A percentile compares a stretch with the other conserved stretches of the same genome.
These are phyloP conservation scores for Neurospora sp. DNA, from an alignment of 495 filamentous ascomycete genomes.

Conservation along the genomic window DNA sequence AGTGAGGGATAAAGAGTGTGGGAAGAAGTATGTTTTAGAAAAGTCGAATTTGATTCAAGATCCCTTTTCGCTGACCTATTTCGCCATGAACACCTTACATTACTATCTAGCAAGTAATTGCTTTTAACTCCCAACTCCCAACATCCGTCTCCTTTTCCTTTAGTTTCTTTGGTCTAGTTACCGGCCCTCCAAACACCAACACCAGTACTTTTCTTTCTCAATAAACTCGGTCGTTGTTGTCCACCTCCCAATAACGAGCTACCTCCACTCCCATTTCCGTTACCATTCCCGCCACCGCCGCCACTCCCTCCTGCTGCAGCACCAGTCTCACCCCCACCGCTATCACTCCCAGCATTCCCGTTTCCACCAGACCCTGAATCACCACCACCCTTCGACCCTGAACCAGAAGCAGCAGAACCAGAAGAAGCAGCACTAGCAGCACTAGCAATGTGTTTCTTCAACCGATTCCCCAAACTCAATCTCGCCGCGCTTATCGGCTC, in stretches of 20 bases:
- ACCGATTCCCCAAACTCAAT: conserved; percentile 34
- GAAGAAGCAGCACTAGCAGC: neutral
- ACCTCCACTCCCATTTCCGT: neutral
- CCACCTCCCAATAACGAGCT: neutral
- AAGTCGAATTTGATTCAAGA: neutral
- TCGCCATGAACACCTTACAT: neutral
- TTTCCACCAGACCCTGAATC: neutral
- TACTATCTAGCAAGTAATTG: neutral
- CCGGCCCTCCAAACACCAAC: neutral
- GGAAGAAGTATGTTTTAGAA: neutral
- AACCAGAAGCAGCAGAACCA: neutral
- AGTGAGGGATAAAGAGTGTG: neutral
- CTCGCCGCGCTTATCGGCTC: conserved; percentile 32
- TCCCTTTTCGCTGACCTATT: neutral
- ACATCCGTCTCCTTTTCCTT: neutral
- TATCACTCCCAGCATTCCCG: neutral
- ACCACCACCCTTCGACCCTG: neutral
- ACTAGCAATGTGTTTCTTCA: conserved; percentile 20
- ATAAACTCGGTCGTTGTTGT: neutral
- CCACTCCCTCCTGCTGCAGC: neutral
- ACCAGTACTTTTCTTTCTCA: neutral
- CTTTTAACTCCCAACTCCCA: neutral
- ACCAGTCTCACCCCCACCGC: neutral
- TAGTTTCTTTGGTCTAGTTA: neutral
- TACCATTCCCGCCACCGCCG: neutral